A percentile compares a stretch with the other conserved stretches of the same genome.
Conservation (phyloP, 257 asterid species). For the Solanum phureja region DNA sequence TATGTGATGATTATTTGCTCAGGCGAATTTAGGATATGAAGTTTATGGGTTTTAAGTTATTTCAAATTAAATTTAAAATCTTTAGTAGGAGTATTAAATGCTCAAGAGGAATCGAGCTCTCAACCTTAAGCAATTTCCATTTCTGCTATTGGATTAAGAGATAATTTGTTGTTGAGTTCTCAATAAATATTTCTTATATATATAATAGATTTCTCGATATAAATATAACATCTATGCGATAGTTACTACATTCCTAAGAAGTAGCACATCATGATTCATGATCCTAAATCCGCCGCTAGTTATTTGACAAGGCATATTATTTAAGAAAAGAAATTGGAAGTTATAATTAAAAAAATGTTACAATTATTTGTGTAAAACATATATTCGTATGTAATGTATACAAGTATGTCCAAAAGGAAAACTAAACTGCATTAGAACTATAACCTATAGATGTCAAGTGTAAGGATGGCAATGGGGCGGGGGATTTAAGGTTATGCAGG, state of each 20-base stretch:
- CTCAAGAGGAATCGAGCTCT: not conserved
- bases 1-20: not conserved
- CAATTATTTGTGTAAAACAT: not conserved
- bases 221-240: too few species aligned
- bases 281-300: not conserved
- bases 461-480: too few species aligned
- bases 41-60: not conserved
- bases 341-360: not conserved
- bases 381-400: not conserved
- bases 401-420: not conserved
- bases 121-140: not conserved
- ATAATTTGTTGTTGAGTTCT: not conserved
- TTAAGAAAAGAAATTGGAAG: too few species aligned
- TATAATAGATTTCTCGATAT: too few species aligned
- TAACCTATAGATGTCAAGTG: too few species aligned
- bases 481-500: too few species aligned
- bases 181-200: not conserved
- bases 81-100: not conserved
- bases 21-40: not conserved
- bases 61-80: too few species aligned
- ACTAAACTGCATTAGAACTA: too few species aligned
- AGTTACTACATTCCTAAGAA: not conserved
- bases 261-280: too few species aligned
- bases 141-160: accelerated
- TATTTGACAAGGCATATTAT: not conserved